Percentiles rank a stretch among this genome's conserved stretches.
Conservation (phyloP, 2,329 filamentous ascomycete genomes). For the Colletotrichum higginsianum region DNA sequence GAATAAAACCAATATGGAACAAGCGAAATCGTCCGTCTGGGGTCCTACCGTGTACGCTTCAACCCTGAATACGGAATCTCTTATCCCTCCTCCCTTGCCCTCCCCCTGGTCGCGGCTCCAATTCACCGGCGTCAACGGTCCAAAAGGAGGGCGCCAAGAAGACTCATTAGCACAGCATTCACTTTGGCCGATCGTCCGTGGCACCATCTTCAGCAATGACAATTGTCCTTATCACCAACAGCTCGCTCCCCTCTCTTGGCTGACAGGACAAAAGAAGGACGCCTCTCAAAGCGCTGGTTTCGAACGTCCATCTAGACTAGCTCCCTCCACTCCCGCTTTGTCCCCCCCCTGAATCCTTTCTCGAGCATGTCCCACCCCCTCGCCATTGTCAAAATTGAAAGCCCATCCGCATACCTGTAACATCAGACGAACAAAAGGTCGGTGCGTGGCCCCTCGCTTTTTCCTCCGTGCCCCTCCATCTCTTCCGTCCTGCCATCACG, state of each 20-base stretch:
- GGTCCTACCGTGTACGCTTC: not conserved
- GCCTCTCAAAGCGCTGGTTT: not conserved
- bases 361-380: not conserved
- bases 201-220: not conserved
- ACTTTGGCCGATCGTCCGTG: not conserved
- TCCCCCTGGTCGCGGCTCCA: conserved; percentile 30
- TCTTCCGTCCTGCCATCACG: too few relatives aligned
- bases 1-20: too few relatives aligned
- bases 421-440: conserved; percentile 39
- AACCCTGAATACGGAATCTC: not conserved
- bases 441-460: conserved; percentile 21
- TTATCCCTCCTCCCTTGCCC: not conserved
- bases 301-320: conserved; percentile 1
- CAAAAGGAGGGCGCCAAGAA: not conserved
- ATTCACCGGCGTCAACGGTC: conserved; percentile 17
- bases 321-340: conserved; percentile 22
- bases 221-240: not conserved
- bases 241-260: not conserved
- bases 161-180: not conserved
- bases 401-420: conserved; percentile 28
- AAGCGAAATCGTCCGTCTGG: not conserved
- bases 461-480: not conserved
- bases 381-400: conserved; percentile 8
- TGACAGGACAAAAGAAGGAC: not conserved
- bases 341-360: not conserved